Evolutionary conservation across 495 filamentous ascomycete genomes (phyloP).

Genomic region (Podospora conica): DNA sequence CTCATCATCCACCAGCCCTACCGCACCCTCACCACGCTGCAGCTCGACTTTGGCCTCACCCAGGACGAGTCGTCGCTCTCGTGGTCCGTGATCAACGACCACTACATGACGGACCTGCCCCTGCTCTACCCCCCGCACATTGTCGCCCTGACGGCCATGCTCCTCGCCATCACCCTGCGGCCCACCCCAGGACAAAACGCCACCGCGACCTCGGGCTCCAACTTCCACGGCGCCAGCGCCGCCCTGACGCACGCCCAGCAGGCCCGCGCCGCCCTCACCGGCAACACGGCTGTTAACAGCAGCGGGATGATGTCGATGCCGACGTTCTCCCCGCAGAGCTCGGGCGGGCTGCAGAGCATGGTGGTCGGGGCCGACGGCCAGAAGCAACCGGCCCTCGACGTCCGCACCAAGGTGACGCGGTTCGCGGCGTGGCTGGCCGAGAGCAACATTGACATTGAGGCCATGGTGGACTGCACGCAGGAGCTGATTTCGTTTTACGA

Average conservation of each 20-base stretch:
- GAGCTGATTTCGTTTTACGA: conserved; percentile 95
- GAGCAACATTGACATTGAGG: conserved; percentile 86
- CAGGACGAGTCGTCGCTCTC: conserved; percentile 74
- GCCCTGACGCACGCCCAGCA: conserved; percentile 35
- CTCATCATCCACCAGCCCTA: conserved; percentile 98
- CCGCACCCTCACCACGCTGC: conserved; percentile 71
- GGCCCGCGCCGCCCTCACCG: conserved; percentile 21
- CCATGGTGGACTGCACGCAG: conserved; percentile 87
- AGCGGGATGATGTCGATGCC: conserved; percentile 10
- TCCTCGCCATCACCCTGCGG: conserved; percentile 75
- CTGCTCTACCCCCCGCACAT: conserved; percentile 83
- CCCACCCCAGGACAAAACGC: conserved; percentile 22
- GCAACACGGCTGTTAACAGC: conserved; percentile 17
- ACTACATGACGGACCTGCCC: conserved; percentile 90
- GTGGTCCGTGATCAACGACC: conserved; percentile 90
- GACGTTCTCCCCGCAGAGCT: conserved; percentile 10
- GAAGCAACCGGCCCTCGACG: conserved; percentile 32
- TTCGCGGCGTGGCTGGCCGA: conserved; percentile 85
- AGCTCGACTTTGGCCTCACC: conserved; percentile 60
- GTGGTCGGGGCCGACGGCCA: conserved; percentile 19
- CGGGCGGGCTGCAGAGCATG: background rate
- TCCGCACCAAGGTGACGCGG: conserved; percentile 57
- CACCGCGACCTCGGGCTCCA: conserved; percentile 19
- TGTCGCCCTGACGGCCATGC: conserved; percentile 83
- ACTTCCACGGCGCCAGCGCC: conserved; percentile 36